Evolutionary conservation across 2,329 filamentous ascomycete genomes (phyloP).

Genomic region (Camillea tinctor): DNA sequence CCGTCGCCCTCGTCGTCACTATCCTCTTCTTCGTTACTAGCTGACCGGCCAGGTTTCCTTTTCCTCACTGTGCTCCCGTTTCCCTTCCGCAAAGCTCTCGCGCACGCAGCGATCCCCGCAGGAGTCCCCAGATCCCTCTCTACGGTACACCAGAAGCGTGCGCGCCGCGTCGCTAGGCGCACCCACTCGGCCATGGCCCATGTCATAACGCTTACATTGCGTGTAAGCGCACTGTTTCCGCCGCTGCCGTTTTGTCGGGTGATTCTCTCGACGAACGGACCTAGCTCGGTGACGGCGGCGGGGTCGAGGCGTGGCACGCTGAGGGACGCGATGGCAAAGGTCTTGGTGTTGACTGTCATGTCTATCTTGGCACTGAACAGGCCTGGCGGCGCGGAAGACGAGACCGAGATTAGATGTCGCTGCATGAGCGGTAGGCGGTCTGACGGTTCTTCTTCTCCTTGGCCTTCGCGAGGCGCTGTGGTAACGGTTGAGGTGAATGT

Average conservation of each 20-base stretch:
- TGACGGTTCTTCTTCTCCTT: constrained; percentile 17
- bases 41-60: constrained; percentile 20
- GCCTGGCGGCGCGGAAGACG: constrained; percentile 44
- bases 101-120: constrained; percentile 33
- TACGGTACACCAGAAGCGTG: constrained; percentile 60
- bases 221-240: constrained; percentile 45
- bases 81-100: constrained; percentile 29
- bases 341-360: constrained; percentile 57
- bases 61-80: constrained; percentile 8
- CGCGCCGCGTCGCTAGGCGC: constrained; percentile 58
- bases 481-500: constrained; percentile 56
- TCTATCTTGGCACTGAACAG: constrained; percentile 59
- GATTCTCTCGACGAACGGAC: constrained; percentile 48
- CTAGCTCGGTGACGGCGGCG: constrained; percentile 58
- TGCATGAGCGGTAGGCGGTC: constrained; percentile 41
- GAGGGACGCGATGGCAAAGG: constrained; percentile 51
- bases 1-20: constrained; percentile 17
- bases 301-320: constrained; percentile 55
- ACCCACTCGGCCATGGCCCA: constrained; percentile 72
- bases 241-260: constrained; percentile 24
- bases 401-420: constrained; percentile 54
- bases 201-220: constrained; percentile 58
- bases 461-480: constrained; percentile 37
- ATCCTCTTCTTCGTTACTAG: constrained; percentile 8
- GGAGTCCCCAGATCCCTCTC: constrained; percentile 45